A percentile compares a stretch with the other conserved stretches of the same genome.
Conservation (phyloP, 2,329 filamentous ascomycete species). For the Colletotrichum musae region DNA sequence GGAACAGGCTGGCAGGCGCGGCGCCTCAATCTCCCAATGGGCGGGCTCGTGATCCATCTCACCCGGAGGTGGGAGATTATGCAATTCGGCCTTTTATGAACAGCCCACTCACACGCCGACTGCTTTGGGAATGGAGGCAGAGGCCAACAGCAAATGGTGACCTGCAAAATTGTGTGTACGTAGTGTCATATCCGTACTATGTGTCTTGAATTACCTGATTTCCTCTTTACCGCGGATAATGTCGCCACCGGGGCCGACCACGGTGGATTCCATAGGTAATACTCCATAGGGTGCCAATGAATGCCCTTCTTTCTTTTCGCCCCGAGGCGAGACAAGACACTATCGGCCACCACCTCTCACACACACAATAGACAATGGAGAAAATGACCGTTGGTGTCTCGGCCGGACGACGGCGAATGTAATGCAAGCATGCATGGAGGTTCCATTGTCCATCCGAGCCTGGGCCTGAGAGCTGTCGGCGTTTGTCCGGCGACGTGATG, state of each 20-base stretch:
- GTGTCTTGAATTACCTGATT: conserved; percentile 1
- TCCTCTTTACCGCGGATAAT: neutral
- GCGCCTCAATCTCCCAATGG: conserved; percentile 11
- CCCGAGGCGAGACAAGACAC: neutral
- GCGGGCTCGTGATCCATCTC: neutral
- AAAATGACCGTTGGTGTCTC: conserved; percentile 35
- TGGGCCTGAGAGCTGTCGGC: neutral
- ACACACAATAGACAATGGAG: conserved; percentile 1
- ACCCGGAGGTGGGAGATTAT: conserved; percentile 34
- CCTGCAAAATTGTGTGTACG: conserved; percentile 4
- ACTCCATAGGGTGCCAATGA: neutral
- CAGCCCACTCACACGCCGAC: conserved; percentile 18
- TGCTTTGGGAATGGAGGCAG: conserved; percentile 24
- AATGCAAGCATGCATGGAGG: too few relatives aligned
- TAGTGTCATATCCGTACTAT: too few relatives aligned
- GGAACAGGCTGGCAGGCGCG: conserved; percentile 13
- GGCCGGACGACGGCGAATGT: conserved; percentile 8
- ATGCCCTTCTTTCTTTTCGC: conserved; percentile 25
- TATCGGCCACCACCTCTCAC: too few relatives aligned
- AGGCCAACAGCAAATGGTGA: conserved; percentile 7
- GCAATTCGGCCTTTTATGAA: conserved; percentile 39
- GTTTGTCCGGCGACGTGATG: neutral
- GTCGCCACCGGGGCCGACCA: neutral
- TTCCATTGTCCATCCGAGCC: neutral
- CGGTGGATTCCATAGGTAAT: too few relatives aligned